Evolutionary conservation across 1,284 basidiomycete genomes (phyloP), one percentile per base, ranked within the genome.

Genomic region (Microstroma glucosiphilum): DNA sequence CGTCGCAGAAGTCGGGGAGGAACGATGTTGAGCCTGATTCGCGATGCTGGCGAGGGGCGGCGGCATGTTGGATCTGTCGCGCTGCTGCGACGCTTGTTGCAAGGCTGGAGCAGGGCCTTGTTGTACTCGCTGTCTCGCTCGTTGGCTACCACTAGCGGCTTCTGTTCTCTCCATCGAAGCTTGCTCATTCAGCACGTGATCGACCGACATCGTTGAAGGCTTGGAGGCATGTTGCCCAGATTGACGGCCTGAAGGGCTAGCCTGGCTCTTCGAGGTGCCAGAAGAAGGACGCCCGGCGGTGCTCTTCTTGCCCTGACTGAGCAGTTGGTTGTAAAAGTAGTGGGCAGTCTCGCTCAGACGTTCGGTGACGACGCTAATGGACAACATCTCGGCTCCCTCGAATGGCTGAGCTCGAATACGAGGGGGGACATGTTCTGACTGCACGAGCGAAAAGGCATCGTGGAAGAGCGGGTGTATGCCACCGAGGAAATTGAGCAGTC

Each of bases 381-480:
- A 54, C 21, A 54, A 26, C 51, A 25, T 25, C 51, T 54, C 51
- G n/a, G 51, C 51, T 15, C 51, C 51, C 21, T 54, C 51, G 21
- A 54, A 54, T 17, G 51, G 51, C 51, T 54, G 51, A 7, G 17
- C 21, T 6, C 51, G 51, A 19, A 54, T 23, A 23, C 21, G n/a
- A 15, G 51, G 17, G 13, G 51, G 51, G n/a, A 54, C 21, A 19
- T 25, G 51, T 21, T 54, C 51, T 15, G 51, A 54, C 51, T 54
- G 17, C 21, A 54, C 51, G 21, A 54, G 51, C 26, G 51, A 23
- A 25, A 54, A 54, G 15, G 51, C 51, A 54, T 54, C 17, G 17
- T 54, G 17, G 26, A 54, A 54, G 51, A 54, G 51, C 21, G 51
- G 51, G 25, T 54, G 51, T 25, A 54, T 13, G n/a, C 51, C 51